Percentiles rank a stretch among this genome's conserved stretches.
phyloP scores from a whole-genome alignment of 2,329 filamentous ascomycete genomes.

The Talaromyces pinophilus region DNA sequence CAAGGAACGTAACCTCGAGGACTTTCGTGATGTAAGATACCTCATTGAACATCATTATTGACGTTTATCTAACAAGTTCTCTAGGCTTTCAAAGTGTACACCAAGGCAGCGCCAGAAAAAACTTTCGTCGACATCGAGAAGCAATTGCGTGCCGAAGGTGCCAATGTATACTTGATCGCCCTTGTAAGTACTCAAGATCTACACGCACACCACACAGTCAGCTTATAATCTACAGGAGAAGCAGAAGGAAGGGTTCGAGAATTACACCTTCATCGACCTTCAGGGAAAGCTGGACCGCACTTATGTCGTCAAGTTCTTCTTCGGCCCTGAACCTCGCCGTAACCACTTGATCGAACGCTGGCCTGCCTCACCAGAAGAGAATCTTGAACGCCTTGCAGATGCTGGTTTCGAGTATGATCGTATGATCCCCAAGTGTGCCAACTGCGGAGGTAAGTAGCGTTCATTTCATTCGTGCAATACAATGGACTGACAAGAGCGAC shows the following conservation, averaged over 20 bases:
- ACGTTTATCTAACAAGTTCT: conserved; percentile 20
- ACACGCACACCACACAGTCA: not conserved
- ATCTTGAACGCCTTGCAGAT: conserved; percentile 53
- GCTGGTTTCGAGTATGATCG: conserved; percentile 55
- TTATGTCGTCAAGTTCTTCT: conserved; percentile 54
- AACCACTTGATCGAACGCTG: conserved; percentile 50
- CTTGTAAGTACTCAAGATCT: conserved; percentile 36
- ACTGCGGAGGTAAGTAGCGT: conserved; percentile 50
- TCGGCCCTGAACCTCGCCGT: conserved; percentile 50
- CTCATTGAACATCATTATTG: not conserved
- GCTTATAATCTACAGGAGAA: conserved; percentile 39
- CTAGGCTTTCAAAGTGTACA: conserved; percentile 53
- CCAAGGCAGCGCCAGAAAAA: conserved; percentile 49
- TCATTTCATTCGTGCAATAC: not conserved
- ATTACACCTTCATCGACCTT: conserved; percentile 55
- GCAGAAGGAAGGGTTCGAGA: conserved; percentile 44
- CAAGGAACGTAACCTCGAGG: conserved; percentile 51
- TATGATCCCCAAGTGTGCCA: conserved; percentile 52
- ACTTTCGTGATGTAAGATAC: conserved; percentile 49
- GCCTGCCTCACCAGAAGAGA: conserved; percentile 53
- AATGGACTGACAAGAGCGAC: not conserved
- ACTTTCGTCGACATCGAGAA: conserved; percentile 54
- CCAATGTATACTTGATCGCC: conserved; percentile 56
- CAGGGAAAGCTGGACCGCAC: conserved; percentile 55
- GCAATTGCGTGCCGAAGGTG: conserved; percentile 51